phyloP scores from a whole-genome alignment of 176 grass and related monocot genomes.

The Hyparrhenia diplandra region DNA sequence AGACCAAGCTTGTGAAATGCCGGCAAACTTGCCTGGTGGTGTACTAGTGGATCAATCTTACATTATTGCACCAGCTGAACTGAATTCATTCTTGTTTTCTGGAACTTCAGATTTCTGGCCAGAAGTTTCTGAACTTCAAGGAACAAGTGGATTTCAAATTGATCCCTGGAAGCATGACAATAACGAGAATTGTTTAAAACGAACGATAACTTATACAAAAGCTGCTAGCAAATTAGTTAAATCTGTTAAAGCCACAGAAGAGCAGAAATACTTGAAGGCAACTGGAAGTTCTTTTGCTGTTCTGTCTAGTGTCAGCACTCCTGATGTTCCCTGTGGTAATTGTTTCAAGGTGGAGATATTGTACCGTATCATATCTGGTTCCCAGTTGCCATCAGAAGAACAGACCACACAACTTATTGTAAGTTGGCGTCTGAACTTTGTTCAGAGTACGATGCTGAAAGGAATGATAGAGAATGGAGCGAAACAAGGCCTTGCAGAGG shows the following conservation, averaged over 20 bases:
- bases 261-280: conserved; percentile 77
- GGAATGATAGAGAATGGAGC: conserved; percentile 86
- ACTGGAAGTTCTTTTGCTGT: conserved; percentile 58
- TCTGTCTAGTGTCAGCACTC: conserved; percentile 62
- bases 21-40: conserved; percentile 70
- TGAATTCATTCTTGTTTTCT: conserved; percentile 77
- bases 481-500: conserved; percentile 79
- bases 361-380: conserved; percentile 59
- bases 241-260: conserved; percentile 78
- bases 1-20: conserved; percentile 63
- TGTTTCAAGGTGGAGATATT: conserved; percentile 77
- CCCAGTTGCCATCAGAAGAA: conserved; percentile 51
- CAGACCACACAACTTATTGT: conserved; percentile 64
- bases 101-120: conserved; percentile 67
- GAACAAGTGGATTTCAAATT: conserved; percentile 49
- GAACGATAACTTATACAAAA: conserved; percentile 76
- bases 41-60: conserved; percentile 76
- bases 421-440: conserved; percentile 78
- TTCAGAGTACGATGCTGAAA: conserved; percentile 97
- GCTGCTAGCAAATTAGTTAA: conserved; percentile 83
- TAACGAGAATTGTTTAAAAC: conserved; percentile 62
- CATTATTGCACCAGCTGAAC: conserved; percentile 53
- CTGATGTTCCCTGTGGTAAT: conserved; percentile 80
- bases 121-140: conserved; percentile 76
- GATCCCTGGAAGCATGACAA: conserved; percentile 66